Base-by-base conservation (phyloP, 176 grass and related monocot species). In the Bolboschoenus planiculmis region DNA sequence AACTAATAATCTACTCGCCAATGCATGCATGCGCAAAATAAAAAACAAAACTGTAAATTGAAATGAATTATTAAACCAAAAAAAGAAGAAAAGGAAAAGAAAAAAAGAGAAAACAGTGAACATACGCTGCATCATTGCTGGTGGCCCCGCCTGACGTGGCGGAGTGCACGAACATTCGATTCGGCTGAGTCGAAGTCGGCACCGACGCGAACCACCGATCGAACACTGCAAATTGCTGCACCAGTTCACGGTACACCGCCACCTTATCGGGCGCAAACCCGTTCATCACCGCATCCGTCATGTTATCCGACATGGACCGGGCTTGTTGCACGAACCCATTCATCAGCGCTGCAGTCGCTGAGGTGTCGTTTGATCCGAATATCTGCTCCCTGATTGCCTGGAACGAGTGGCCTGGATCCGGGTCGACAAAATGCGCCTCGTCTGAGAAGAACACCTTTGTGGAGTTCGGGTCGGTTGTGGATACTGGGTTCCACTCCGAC, bases 391-490 rank as follows among this genome's bases (percentile, higher is more conserved):
- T 89, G 85, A 99, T 99, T 58, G 90, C 96, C 90, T 95, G 92
- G 86, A 86, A 99, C 55, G 96, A 99, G 87, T 99, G 96, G 7
- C 96, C 96, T 64, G 96, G 96, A 80, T 99, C 96, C 63, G 96
- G 96, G 89, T 99, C 92, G 62, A 99, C 92, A 74, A 80, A 99
- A 68, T 90, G 86, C 7, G 96, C 92, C 26, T 70, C 92, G 30
- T 95, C 89, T 1, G 87, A 64, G 90, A 99, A 95, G 92, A 87
- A 93, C 55, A 99, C 96, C 50, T 87, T 87, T 27, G 0, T 20
- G 0, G 96, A 43, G 0, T 87, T 18, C 26, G 92, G 87, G 79
- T 93, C 90, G 44, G 86, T 34, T 3, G 82, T 33, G 58, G 85
- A 93, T 2, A 83, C 21, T 0, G 89, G 90, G 91, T 98, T 98